Conservation (phyloP, 2,329 filamentous ascomycete species). For the Arthroderma sp. region DNA sequence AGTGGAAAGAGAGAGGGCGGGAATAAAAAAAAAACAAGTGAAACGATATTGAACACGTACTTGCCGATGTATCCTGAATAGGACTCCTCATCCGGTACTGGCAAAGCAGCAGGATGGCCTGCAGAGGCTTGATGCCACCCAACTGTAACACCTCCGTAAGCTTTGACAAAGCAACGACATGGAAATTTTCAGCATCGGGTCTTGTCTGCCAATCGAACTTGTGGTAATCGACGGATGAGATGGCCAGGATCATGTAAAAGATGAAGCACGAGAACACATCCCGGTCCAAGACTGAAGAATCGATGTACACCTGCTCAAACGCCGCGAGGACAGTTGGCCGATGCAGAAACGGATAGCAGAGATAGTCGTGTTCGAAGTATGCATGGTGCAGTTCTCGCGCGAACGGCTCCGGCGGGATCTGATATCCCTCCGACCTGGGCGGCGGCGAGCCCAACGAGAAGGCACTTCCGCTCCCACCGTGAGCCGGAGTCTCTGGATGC, state of each 20-base stretch:
- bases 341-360: constrained; percentile 35
- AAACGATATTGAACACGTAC: constrained; percentile 9
- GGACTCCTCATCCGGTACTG: constrained; percentile 35
- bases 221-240: constrained; percentile 33
- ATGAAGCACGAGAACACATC: constrained; percentile 30
- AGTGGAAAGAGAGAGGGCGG: no score
- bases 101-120: constrained; percentile 34
- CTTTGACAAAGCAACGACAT: constrained; percentile 30
- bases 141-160: constrained; percentile 28
- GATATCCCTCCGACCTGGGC: constrained; percentile 7
- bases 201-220: constrained; percentile 37
- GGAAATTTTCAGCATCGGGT: constrained; percentile 34
- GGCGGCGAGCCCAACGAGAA: constrained; percentile 14
- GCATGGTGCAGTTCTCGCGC: constrained; percentile 30
- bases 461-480: constrained; percentile 6
- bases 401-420: constrained; percentile 25
- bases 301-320: constrained; percentile 16
- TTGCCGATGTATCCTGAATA: constrained; percentile 29
- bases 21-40: neutral
- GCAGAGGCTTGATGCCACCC: constrained; percentile 29
- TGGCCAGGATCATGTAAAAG: constrained; percentile 36
- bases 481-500: neutral
- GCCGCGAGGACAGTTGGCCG: constrained; percentile 19
- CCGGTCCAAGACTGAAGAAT: constrained; percentile 16
- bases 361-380: constrained; percentile 35